These are phyloP conservation scores for Paramecium pentaurelia DNA, from an alignment of 73 alveolate species.

Conservation along the genomic window DNA sequence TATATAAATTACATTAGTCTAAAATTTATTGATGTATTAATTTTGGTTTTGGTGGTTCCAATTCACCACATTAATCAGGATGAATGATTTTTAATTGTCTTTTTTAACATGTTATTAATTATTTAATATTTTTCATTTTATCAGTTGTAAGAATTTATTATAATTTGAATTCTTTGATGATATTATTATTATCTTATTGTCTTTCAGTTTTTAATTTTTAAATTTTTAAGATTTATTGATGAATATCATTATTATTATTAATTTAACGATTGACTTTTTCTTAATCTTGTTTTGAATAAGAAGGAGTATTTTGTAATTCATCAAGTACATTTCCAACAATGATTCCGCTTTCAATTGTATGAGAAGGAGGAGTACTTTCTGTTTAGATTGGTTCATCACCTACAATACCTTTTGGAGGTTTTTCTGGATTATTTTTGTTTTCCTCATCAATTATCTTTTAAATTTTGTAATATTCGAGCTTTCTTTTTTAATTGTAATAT, in stretches of 20 bases:
- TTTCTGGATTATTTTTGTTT: slow-evolving; percentile 49
- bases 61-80: slow-evolving; percentile 25
- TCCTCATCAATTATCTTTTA: slow-evolving; percentile 51
- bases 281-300: background rate
- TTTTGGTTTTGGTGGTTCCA: slow-evolving; percentile 12
- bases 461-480: slow-evolving; percentile 52
- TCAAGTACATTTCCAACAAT: slow-evolving; percentile 11
- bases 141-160: slow-evolving; percentile 10
- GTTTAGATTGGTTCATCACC: slow-evolving; percentile 33
- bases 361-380: background rate
- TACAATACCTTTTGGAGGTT: slow-evolving; percentile 60
- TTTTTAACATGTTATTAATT: background rate
- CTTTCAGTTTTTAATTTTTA: slow-evolving; percentile 26
- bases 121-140: background rate
- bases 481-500: slow-evolving; percentile 43
- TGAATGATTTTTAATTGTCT: background rate
- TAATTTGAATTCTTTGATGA: background rate
- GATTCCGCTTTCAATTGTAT: background rate
- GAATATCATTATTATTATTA: background rate
- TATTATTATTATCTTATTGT: background rate
- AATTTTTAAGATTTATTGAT: background rate
- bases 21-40: background rate
- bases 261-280: background rate
- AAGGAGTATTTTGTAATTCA: slow-evolving; percentile 15
- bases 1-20: slow-evolving; percentile 12